These are phyloP conservation scores for Bipolaris gigantea DNA, from an alignment of 2,329 filamentous ascomycete genomes.

Conservation along the genomic window DNA sequence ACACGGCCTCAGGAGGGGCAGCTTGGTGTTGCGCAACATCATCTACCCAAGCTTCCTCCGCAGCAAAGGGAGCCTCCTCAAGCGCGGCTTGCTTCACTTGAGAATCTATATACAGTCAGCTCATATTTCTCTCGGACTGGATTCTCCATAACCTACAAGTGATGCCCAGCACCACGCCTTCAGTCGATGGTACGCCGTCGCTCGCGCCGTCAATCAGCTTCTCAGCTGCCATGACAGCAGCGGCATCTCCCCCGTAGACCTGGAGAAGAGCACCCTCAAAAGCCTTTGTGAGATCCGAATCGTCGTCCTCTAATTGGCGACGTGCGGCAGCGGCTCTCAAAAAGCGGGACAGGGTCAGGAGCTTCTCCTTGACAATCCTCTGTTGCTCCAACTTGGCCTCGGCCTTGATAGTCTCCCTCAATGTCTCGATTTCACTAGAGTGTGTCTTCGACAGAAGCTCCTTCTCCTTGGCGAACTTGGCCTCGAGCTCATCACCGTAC, in stretches of 20 bases:
- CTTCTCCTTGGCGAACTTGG: conserved; percentile 61
- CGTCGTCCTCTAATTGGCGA: conserved; percentile 70
- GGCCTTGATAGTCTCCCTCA: conserved; percentile 57
- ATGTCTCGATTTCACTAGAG: conserved; percentile 59
- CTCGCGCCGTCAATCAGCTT: conserved; percentile 74
- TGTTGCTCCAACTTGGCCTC: conserved; percentile 55
- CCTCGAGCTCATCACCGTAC: conserved; percentile 71
- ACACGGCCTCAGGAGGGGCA: conserved; percentile 43
- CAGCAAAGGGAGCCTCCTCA: conserved; percentile 57
- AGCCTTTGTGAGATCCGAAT: conserved; percentile 75
- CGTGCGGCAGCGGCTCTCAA: conserved; percentile 75
- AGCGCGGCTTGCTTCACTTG: conserved; percentile 59
- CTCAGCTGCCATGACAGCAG: conserved; percentile 72
- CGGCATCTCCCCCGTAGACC: conserved; percentile 77
- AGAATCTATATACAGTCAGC: conserved; percentile 50
- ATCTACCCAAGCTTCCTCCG: conserved; percentile 55
- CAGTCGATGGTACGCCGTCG: conserved; percentile 67
- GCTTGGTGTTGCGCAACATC: conserved; percentile 51
- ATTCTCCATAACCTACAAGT: conserved; percentile 63
- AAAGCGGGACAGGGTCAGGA: conserved; percentile 77
- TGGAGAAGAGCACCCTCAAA: conserved; percentile 78
- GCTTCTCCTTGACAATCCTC: conserved; percentile 59
- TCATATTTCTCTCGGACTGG: background rate
- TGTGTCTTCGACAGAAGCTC: conserved; percentile 57
- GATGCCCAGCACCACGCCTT: conserved; percentile 65